phyloP scores from a whole-genome alignment of 805 yeast genomes.

The Candida sanyiensis region DNA sequence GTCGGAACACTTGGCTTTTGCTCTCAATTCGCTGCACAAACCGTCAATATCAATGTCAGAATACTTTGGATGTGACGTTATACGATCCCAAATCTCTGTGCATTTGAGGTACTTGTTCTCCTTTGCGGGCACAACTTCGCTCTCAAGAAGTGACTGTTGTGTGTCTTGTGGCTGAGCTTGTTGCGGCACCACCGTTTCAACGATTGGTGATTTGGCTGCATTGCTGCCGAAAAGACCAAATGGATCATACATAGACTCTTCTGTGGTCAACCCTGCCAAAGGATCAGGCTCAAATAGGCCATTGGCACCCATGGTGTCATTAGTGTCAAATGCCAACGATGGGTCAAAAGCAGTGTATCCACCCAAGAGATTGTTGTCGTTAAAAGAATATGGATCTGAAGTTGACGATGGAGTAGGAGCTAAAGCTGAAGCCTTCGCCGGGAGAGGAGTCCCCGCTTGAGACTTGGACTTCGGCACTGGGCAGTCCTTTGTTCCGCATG shows the following conservation, averaged over 20 bases:
- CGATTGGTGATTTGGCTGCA: conserved; percentile 10
- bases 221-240: conserved; percentile 28
- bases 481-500: conserved; percentile 70
- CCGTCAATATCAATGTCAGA: conserved; percentile 93
- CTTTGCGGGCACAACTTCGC: conserved; percentile 62
- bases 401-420: too few relatives aligned
- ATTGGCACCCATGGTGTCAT: conserved; percentile 5
- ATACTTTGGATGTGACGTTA: conserved; percentile 89
- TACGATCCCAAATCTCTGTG: conserved; percentile 94
- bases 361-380: conserved; percentile 23
- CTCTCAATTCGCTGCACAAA: conserved; percentile 79
- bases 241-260: too few relatives aligned
- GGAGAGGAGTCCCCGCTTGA: conserved; percentile 9
- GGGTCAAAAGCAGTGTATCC: conserved; percentile 41
- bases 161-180: neutral
- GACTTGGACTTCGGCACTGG: conserved; percentile 51
- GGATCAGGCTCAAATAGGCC: conserved; percentile 11
- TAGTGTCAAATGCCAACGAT: conserved; percentile 40
- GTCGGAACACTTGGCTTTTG: conserved; percentile 94
- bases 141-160: conserved; percentile 17
- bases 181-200: conserved; percentile 5
- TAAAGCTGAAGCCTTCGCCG: neutral
- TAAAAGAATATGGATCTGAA: conserved; percentile 35
- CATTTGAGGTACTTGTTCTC: conserved; percentile 61
- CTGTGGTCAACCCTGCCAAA: too few relatives aligned